These are phyloP conservation scores for Diaporthe australafricana DNA, from an alignment of 2,329 filamentous ascomycete genomes.

Conservation along the genomic window DNA sequence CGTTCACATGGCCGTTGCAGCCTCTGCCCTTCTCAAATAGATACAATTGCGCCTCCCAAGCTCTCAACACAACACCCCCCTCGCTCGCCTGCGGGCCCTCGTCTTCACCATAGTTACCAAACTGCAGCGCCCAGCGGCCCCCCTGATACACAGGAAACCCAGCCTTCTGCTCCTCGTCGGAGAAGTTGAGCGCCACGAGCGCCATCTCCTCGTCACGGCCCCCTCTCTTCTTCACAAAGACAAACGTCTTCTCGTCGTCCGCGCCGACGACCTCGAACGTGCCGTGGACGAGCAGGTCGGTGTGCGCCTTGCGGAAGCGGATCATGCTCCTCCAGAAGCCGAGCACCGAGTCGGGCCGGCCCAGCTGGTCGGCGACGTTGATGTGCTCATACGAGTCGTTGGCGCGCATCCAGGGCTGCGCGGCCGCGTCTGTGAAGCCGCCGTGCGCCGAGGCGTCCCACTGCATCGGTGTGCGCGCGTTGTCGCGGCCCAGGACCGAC, in stretches of 20 bases:
- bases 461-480: conserved; percentile 76
- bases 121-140: conserved; percentile 36
- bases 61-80: conserved; percentile 41
- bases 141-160: conserved; percentile 42
- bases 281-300: conserved; percentile 71
- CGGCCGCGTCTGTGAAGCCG: conserved; percentile 68
- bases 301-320: conserved; percentile 64
- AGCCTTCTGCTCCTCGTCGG: conserved; percentile 49
- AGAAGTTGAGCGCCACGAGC: conserved; percentile 57
- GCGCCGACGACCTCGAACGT: conserved; percentile 64
- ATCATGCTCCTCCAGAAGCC: conserved; percentile 72
- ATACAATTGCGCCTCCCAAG: conserved; percentile 52
- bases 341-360: conserved; percentile 60
- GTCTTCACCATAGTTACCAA: conserved; percentile 48
- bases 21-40: conserved; percentile 35
- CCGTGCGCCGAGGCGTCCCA: conserved; percentile 68
- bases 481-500: conserved; percentile 71
- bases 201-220: conserved; percentile 43
- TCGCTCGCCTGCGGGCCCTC: conserved; percentile 32
- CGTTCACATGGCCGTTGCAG: background rate
- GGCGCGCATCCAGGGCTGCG: conserved; percentile 68
- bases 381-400: conserved; percentile 67
- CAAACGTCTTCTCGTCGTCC: conserved; percentile 57
- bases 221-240: conserved; percentile 53
- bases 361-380: conserved; percentile 65